These are phyloP conservation scores for Thalassiosira profunda DNA, from an alignment of 108 stramenopile genomes.

Conservation along the genomic window DNA sequence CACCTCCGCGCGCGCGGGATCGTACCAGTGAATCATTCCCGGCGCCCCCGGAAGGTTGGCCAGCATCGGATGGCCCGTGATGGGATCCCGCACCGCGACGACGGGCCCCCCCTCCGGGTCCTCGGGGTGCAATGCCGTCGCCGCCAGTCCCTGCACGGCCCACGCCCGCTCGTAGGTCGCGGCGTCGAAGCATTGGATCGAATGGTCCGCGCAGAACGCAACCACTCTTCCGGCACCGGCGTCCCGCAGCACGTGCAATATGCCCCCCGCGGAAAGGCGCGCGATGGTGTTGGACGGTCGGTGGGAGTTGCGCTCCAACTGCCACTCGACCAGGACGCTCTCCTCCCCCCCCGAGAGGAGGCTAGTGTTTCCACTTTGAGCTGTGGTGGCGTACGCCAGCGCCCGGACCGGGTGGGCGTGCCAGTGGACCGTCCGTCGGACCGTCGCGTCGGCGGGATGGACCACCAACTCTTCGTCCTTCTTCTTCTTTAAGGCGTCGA, in stretches of 20 bases:
- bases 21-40: conserved; percentile 85
- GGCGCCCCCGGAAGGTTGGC: conserved; percentile 62
- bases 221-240: conserved; percentile 41
- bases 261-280: conserved; percentile 66
- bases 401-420: conserved; percentile 78
- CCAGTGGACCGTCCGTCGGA: conserved; percentile 73
- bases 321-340: conserved; percentile 81
- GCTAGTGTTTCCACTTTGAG: conserved; percentile 27
- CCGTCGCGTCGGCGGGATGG: conserved; percentile 47
- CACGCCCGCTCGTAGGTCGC: conserved; percentile 64
- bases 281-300: conserved; percentile 66
- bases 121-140: conserved; percentile 15
- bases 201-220: conserved; percentile 70
- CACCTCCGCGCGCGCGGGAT: conserved; percentile 56
- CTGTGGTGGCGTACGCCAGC: conserved; percentile 42
- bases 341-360: conserved; percentile 85
- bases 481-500: background rate
- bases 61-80: conserved; percentile 35
- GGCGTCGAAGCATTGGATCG: conserved; percentile 66
- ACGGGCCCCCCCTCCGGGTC: conserved; percentile 10
- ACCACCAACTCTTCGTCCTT: background rate
- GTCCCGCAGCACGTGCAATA: conserved; percentile 52
- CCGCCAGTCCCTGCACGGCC: conserved; percentile 72
- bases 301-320: conserved; percentile 61
- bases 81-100: conserved; percentile 42